Base-by-base conservation (phyloP, 139 green algal genomes). In the Nannochloris sp. region DNA sequence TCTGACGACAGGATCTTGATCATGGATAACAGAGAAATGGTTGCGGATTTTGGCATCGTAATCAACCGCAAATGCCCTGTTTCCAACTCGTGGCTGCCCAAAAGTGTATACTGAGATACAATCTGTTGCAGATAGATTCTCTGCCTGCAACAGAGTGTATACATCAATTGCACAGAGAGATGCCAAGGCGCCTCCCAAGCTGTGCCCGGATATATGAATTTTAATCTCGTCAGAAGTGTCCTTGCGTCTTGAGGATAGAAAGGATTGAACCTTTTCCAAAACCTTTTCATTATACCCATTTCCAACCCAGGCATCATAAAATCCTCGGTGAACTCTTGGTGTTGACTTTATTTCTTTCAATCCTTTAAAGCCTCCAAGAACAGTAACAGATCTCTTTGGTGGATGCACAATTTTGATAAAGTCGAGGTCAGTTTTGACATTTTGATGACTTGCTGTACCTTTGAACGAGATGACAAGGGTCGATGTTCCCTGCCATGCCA, bases 1-100 rank as follows among this genome's bases (percentile, higher is more conserved):
- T 9, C 56, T 43, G 14, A 34, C 19, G 12, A 72, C 66, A 18
- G 69, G 54, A 55, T 69, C 65, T 46, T 75, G 21, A 37, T n/a
- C 44, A 43, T 82, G 78, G 50, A 85, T 85, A 31, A 88, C 51
- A 53, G 72, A 50, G 65, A 73, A 88, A 50, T 79, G 82, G 34
- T 85, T 63, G 16, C 64, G 68, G 1, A 88, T 62, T 2, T 57
- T 27, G 2, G 12, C 10, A 24, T 75, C 51, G 57, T 86, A 83
- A n/a, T 77, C 66, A 37, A 46, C 27, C 1, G 80, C 80, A 62
- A 85, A 86, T 16, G 74, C 57, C 31, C 79, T 71, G 67, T 87
- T 89, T 50, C 83, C 83, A 0, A 69, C 67, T 1, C 80, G 62
- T 2, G 83, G 83, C 2, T 72, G 67, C 19, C 83, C 83, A 69